A percentile compares a stretch with the other conserved stretches of the same genome.
phyloP scores from a whole-genome alignment of 2,329 filamentous ascomycete species.

The Blumeria hordei region DNA sequence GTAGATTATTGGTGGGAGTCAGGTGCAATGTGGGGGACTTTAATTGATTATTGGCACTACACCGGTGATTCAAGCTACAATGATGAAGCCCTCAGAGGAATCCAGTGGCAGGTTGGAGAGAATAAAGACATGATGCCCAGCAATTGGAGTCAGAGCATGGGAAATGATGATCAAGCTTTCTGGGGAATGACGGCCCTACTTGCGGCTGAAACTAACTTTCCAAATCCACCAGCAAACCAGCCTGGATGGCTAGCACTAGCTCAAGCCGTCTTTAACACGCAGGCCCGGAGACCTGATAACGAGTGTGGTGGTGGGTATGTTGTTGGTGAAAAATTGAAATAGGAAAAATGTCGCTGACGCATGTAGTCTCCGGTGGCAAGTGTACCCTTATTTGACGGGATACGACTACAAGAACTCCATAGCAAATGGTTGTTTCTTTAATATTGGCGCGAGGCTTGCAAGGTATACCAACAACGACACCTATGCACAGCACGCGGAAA shows the following conservation, averaged over 20 bases:
- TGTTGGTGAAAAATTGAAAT: background rate
- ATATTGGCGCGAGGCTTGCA: conserved; percentile 44
- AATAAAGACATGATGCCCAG: conserved; percentile 32
- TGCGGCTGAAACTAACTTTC: conserved; percentile 54
- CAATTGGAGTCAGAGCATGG: conserved; percentile 18
- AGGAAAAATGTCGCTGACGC: conserved; percentile 4
- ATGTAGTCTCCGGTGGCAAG: conserved; percentile 49
- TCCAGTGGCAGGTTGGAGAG: conserved; percentile 32
- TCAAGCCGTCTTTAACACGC: conserved; percentile 61
- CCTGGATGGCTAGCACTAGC: conserved; percentile 58
- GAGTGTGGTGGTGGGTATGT: conserved; percentile 39
- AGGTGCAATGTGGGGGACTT: conserved; percentile 33
- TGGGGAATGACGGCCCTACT: conserved; percentile 68
- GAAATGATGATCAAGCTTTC: conserved; percentile 28
- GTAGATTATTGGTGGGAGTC: conserved; percentile 34
- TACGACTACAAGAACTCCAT: conserved; percentile 45
- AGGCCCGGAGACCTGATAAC: conserved; percentile 45
- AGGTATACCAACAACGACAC: conserved; percentile 58
- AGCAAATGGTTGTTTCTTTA: conserved; percentile 46
- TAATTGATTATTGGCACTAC: conserved; percentile 39
- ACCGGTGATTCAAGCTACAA: conserved; percentile 35
- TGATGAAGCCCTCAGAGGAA: conserved; percentile 25
- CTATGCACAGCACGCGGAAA: conserved; percentile 53
- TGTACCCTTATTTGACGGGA: conserved; percentile 38
- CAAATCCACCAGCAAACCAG: conserved; percentile 34